Evolutionary conservation across 805 yeast species (phyloP), one percentile per base, ranked within the genome.

Genomic region (Wickerhamomyces bisporus): DNA sequence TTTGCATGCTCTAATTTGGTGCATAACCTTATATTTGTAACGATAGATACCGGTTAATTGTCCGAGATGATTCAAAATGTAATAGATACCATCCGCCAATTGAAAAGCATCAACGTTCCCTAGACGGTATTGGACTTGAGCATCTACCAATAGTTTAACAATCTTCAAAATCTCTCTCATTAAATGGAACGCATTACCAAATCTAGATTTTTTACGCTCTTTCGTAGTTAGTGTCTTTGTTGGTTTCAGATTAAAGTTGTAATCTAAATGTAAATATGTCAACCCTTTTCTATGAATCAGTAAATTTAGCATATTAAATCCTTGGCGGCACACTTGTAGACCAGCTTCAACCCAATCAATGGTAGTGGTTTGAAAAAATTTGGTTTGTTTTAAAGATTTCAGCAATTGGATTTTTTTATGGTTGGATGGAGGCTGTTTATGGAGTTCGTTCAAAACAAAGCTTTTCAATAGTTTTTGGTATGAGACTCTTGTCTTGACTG

Each of bases 311-410:
- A 91, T 89, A 50, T 87, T 91, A 60, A 81, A 86, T 3, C 98
- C 98, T 61, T 93, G 99, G 27, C 78, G 75, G 53, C 96, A 85
- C 3, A 93, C 78, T 62, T 93, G 98, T 40, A 93, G 66, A 21
- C 97, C 98, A 1, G 98, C 98, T 59, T 93, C 99, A 3, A 91
- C 93, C 99, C 99, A 93, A 60, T 93, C 98, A 35, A 93, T 80
- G 0, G 89, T 73, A 0, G 98, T 91, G 50, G 85, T 81, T 55
- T 87, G 95, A 61, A 93, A 93, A 58, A 77, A 93, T 53, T 86
- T 89, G 0, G 98, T 93, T 32, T 73, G 69, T 41, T 78, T 77
- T 47, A 93, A 70, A 23, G 79, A 70, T 44, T 76, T 77, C 20
- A 93, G 57, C 12, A 93, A 63, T 28, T 75, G 71, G 6, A 73